Conservation (phyloP, 805 yeast species). For the Kuraishia molischiana region DNA sequence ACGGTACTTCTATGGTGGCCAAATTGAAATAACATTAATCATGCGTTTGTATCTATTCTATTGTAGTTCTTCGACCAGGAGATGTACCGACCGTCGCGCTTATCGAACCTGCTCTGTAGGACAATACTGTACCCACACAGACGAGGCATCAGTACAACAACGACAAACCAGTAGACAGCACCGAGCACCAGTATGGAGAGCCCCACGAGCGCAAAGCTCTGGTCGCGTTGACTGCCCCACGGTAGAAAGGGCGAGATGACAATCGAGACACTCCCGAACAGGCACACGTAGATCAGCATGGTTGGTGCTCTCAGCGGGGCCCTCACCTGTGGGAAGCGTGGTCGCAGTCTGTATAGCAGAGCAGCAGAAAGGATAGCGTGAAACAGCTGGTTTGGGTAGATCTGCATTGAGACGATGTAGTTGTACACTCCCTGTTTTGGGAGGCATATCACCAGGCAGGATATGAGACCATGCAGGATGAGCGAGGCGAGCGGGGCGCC, state of each 20-base stretch:
- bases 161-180: constrained; percentile 12
- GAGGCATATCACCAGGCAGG: constrained; percentile 11
- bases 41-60: background rate
- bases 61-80: constrained; percentile 9
- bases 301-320: constrained; percentile 16
- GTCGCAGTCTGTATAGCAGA: constrained; percentile 12
- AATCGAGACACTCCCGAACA: constrained; percentile 33
- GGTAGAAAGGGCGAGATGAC: constrained; percentile 42
- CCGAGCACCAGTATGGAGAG: constrained; percentile 10
- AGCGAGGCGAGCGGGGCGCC: constrained; percentile 35
- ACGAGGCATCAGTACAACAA: constrained; percentile 9
- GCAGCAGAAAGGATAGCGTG: constrained; percentile 16
- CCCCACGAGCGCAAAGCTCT: constrained; percentile 15
- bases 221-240: constrained; percentile 5
- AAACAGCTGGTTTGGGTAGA: constrained; percentile 34
- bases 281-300: constrained; percentile 26
- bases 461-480: constrained; percentile 16
- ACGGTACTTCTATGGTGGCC: constrained; percentile 90
- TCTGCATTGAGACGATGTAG: constrained; percentile 33
- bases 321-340: constrained; percentile 10
- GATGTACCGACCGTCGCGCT: constrained; percentile 14
- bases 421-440: constrained; percentile 20
- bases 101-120: constrained; percentile 4
- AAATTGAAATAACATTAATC: constrained; percentile 32
- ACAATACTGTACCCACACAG: constrained; percentile 5